Percentiles rank a stretch among this genome's conserved stretches.
Evolutionary conservation across 2,329 filamentous ascomycete genomes (phyloP).

Genomic region (Teratosphaeriaceae sp.): DNA sequence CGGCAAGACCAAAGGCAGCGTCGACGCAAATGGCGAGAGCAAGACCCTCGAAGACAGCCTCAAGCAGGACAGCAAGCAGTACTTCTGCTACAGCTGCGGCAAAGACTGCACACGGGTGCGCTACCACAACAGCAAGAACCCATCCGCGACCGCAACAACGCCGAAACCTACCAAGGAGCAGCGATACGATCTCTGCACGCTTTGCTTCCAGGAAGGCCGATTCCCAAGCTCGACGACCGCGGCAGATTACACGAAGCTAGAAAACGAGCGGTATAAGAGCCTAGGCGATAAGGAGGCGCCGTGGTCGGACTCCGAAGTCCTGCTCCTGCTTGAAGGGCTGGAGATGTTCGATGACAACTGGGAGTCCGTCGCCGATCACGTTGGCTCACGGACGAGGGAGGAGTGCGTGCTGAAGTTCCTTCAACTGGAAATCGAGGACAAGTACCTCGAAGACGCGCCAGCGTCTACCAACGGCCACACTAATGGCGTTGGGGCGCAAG

Average conservation of each 20-base stretch:
- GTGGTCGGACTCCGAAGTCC: constrained; percentile 84
- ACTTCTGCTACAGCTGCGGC: constrained; percentile 86
- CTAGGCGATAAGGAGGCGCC: constrained; percentile 77
- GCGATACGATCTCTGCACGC: constrained; percentile 85
- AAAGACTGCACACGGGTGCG: constrained; percentile 75
- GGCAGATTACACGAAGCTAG: constrained; percentile 79
- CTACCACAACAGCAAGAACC: constrained; percentile 62
- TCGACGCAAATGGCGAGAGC: constrained; percentile 58
- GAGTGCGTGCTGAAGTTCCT: constrained; percentile 97
- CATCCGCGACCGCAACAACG: constrained; percentile 36
- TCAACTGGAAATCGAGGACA: constrained; percentile 94
- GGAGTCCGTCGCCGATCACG: constrained; percentile 86
- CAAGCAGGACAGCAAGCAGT: constrained; percentile 57
- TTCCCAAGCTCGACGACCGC: constrained; percentile 73
- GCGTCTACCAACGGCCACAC: constrained; percentile 54
- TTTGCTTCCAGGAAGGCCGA: constrained; percentile 78
- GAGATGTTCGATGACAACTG: constrained; percentile 95
- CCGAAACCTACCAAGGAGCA: constrained; percentile 51
- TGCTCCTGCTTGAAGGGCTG: constrained; percentile 83
- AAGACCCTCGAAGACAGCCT: constrained; percentile 57
- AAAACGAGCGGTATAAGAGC: constrained; percentile 76
- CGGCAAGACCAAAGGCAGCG: constrained; percentile 35
- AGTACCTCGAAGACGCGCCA: constrained; percentile 65
- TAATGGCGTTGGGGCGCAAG: constrained; percentile 20
- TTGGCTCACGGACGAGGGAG: constrained; percentile 83